Percentiles rank a stretch among this genome's conserved stretches.
These are phyloP conservation scores for Septoria linicola DNA, from an alignment of 2,329 filamentous ascomycete genomes.

Conservation along the genomic window DNA sequence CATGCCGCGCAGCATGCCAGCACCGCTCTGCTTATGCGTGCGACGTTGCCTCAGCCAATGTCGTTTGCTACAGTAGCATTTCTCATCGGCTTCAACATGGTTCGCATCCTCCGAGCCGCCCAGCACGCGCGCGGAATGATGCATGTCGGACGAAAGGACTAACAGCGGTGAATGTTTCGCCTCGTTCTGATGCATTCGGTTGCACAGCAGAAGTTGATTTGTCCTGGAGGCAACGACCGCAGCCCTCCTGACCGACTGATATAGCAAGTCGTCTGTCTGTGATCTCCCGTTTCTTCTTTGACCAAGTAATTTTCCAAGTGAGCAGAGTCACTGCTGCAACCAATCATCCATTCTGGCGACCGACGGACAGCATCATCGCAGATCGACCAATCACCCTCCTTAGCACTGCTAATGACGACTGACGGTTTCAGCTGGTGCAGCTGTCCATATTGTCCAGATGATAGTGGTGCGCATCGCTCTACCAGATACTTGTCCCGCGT, in stretches of 20 bases:
- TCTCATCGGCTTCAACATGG: background rate
- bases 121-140: background rate
- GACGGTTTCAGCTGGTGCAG: conserved; percentile 17
- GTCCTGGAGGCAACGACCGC: background rate
- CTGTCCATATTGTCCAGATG: conserved; percentile 12
- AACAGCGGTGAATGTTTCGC: background rate
- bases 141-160: background rate
- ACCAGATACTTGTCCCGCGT: conserved; percentile 3
- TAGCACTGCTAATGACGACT: conserved; percentile 8
- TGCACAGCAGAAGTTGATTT: background rate
- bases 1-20: background rate
- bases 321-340: background rate
- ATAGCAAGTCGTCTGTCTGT: background rate
- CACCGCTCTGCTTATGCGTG: background rate
- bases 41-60: background rate
- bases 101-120: background rate
- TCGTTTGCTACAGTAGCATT: no score
- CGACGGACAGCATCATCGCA: background rate
- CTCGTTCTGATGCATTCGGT: background rate
- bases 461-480: background rate
- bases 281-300: background rate
- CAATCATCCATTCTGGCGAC: conserved; percentile 9
- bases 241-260: background rate
- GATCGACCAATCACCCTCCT: conserved; percentile 1
- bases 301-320: background rate